These are phyloP conservation scores for Aspergillus arachidicola DNA, from an alignment of 2,329 filamentous ascomycete species.

Conservation along the genomic window DNA sequence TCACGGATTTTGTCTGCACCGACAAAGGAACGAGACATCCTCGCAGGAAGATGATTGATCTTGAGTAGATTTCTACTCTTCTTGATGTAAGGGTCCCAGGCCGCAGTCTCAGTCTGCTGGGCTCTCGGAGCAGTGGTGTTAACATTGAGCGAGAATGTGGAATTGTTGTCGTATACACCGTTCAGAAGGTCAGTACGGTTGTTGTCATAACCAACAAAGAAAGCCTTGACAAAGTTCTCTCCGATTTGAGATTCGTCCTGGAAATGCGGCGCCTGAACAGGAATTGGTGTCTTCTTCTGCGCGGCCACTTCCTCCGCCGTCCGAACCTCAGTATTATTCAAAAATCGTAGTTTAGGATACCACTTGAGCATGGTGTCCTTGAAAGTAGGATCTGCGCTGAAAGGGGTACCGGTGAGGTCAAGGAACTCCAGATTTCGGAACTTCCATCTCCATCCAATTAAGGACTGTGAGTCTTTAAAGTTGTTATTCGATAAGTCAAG, in stretches of 20 bases:
- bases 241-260: slow-evolving; percentile 73
- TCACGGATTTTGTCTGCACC: slow-evolving; percentile 68
- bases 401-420: slow-evolving; percentile 75
- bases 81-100: slow-evolving; percentile 75
- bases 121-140: slow-evolving; percentile 63
- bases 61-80: slow-evolving; percentile 76
- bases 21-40: slow-evolving; percentile 66
- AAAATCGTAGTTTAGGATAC: slow-evolving; percentile 77
- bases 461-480: slow-evolving; percentile 66
- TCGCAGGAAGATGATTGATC: slow-evolving; percentile 62
- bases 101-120: slow-evolving; percentile 49
- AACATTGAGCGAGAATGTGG: slow-evolving; percentile 74
- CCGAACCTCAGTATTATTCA: slow-evolving; percentile 76
- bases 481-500: slow-evolving; percentile 86
- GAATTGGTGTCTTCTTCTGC: slow-evolving; percentile 61
- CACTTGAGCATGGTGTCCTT: slow-evolving; percentile 72
- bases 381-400: slow-evolving; percentile 65
- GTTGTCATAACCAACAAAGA: slow-evolving; percentile 73
- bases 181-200: slow-evolving; percentile 66
- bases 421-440: slow-evolving; percentile 80
- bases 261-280: slow-evolving; percentile 67
- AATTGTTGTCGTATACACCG: slow-evolving; percentile 74
- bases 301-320: slow-evolving; percentile 70
- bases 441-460: slow-evolving; percentile 77
- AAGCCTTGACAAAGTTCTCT: slow-evolving; percentile 74